Evolutionary conservation across 345 rosid genomes (phyloP).

Genomic region (Populus euphratica): DNA sequence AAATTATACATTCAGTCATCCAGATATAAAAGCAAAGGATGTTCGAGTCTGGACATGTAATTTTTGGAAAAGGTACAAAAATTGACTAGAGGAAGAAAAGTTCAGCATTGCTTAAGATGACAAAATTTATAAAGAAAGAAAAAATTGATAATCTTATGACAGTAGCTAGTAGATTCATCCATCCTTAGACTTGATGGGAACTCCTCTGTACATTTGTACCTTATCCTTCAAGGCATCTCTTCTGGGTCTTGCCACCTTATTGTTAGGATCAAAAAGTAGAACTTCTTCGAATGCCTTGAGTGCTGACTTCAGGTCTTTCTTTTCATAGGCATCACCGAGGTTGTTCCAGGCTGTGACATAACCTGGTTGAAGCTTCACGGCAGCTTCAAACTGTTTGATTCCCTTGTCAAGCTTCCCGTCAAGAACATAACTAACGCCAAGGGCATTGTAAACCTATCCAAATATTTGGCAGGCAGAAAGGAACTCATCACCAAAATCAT

Average conservation of each 20-base stretch:
- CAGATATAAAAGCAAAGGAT: neutral
- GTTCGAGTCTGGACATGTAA: neutral
- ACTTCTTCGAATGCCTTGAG: conserved; percentile 93
- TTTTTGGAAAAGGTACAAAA: neutral
- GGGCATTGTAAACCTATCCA: conserved; percentile 54
- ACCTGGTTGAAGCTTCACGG: conserved; percentile 87
- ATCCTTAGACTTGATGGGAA: conserved; percentile 71
- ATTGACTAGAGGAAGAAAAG: neutral
- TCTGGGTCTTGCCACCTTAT: conserved; percentile 77
- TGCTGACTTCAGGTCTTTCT: conserved; percentile 66
- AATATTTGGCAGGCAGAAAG: neutral
- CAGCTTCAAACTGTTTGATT: conserved; percentile 70
- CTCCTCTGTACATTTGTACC: conserved; percentile 70
- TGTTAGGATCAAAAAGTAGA: conserved; percentile 84
- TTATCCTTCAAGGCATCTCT: conserved; percentile 70
- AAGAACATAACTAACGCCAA: conserved; percentile 68
- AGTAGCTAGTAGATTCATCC: conserved; percentile 33
- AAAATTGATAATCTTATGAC: neutral
- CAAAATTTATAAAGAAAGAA: neutral
- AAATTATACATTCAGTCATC: neutral
- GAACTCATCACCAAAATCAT: neutral
- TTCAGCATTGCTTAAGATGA: neutral
- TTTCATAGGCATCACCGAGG: conserved; percentile 94
- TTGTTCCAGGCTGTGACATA: conserved; percentile 98
- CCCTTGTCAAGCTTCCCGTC: conserved; percentile 88